Evolutionary conservation across 2,329 filamentous ascomycete genomes (phyloP).

Genomic region (Neoascochyta sp.): DNA sequence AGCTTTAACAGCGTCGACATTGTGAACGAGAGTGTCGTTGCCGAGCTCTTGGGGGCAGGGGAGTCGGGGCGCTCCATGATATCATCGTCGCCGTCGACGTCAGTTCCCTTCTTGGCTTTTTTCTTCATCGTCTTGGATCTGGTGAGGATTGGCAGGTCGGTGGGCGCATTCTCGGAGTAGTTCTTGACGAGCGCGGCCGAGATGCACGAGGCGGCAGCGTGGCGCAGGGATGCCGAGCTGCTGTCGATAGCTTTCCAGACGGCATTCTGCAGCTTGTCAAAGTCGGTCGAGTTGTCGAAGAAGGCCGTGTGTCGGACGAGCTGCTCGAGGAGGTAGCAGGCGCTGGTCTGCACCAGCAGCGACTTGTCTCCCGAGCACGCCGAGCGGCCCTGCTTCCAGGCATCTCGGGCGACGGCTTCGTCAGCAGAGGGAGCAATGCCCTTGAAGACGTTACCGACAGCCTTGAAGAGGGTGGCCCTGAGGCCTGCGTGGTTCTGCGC

Average conservation of each 20-base stretch:
- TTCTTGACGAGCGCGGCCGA: slow-evolving; percentile 79
- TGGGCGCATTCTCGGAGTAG: slow-evolving; percentile 58
- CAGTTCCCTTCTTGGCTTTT: slow-evolving; percentile 63
- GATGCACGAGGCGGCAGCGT: slow-evolving; percentile 81
- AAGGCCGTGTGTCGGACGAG: slow-evolving; percentile 70
- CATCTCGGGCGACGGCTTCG: slow-evolving; percentile 77
- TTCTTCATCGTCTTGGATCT: slow-evolving; percentile 61
- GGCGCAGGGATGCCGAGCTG: slow-evolving; percentile 67
- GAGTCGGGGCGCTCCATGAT: slow-evolving; percentile 65
- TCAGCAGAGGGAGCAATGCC: slow-evolving; percentile 77
- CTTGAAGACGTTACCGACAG: slow-evolving; percentile 69
- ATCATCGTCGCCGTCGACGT: slow-evolving; percentile 70
- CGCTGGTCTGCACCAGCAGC: slow-evolving; percentile 70
- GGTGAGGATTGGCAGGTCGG: slow-evolving; percentile 38
- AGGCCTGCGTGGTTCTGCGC: slow-evolving; percentile 77
- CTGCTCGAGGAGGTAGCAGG: slow-evolving; percentile 74
- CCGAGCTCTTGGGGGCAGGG: slow-evolving; percentile 68
- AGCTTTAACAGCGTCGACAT: slow-evolving; percentile 74
- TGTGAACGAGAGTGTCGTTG: slow-evolving; percentile 67
- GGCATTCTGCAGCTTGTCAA: slow-evolving; percentile 78
- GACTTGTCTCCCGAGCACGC: slow-evolving; percentile 78
- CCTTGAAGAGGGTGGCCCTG: slow-evolving; percentile 70
- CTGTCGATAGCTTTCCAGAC: slow-evolving; percentile 87
- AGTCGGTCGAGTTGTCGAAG: slow-evolving; percentile 85
- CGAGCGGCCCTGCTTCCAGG: slow-evolving; percentile 87